Base-by-base conservation (phyloP, 352 stramenopile genomes). In the Phytophthora pisi region DNA sequence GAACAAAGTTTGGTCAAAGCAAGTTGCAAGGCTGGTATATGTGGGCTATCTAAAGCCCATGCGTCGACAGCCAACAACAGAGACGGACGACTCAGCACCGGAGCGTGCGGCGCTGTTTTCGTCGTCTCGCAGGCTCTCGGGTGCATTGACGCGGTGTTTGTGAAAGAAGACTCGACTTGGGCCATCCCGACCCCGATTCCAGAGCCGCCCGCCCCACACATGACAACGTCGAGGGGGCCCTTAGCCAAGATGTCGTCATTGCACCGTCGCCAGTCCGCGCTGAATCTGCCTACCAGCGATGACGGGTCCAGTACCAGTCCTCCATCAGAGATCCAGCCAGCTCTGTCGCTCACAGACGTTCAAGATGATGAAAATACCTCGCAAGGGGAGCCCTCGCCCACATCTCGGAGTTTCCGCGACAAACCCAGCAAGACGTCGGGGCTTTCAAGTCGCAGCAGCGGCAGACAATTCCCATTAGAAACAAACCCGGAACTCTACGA, bases 191-290 rank as follows among this genome's bases (percentile, higher is more conserved):
- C 31, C 57, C 50, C 26, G 57, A 63, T 16, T 67, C 11, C 30
- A 24, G 43, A 28, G 26, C n/a, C 31, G 4, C 30, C 43, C 47
- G 15, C 30, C 50, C 30, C 24, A 64, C 59, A 77, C 53, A 77
- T 77, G 70, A 72, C 70, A 51, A 78, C 66, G 15, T 75, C 70
- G 52, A 75, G 56, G 52, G 61, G 54, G 31, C 51, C 15, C 58
- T 53, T 47, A 51, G 38, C 51, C 55, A 71, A 63, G 71, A 81
- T 82, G 72, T 82, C 77, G 43, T 79, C 74, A 31, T 54, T 81
- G 24, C 77, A 77, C n/a, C 68, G 77, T 60, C 71, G 74, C 40
- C 74, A 81, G 43, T 85, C 77, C n/a, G 77, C 72, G 49, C 68
- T 75, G 30, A 74, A 78, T 24, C 30, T 80, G 46, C 68, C 76